Conservation (phyloP, 257 asterid genomes). For the Parsonsia alboflavescens region DNA sequence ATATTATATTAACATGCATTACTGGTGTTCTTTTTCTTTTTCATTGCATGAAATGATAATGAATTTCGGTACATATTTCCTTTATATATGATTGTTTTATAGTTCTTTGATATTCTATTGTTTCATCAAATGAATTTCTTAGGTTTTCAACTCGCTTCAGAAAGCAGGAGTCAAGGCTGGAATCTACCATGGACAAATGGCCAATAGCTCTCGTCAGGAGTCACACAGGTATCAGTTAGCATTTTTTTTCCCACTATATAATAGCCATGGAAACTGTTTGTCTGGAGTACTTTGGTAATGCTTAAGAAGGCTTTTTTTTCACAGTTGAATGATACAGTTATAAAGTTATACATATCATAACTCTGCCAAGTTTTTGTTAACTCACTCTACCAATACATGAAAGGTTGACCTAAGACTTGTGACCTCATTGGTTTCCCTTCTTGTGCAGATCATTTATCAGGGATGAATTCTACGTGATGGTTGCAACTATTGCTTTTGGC, state of each 20-base stretch:
- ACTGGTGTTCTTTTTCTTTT: background rate
- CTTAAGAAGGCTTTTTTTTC: conserved; percentile 1
- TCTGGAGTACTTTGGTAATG: background rate
- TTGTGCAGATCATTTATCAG: conserved; percentile 78
- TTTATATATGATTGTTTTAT: background rate
- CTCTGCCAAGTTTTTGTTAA: background rate
- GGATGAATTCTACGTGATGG: conserved; percentile 91
- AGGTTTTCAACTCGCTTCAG: conserved; percentile 57
- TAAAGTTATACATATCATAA: background rate
- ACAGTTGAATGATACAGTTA: background rate
- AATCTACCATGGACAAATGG: conserved; percentile 86
- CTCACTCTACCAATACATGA: background rate
- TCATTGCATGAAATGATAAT: background rate
- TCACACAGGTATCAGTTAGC: conserved; percentile 60
- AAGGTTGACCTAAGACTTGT: background rate
- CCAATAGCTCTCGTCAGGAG: conserved; percentile 74
- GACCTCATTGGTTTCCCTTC: conserved; percentile 18
- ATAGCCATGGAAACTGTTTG: conserved; percentile 4
- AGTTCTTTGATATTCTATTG: background rate
- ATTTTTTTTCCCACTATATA: conserved; percentile 7
- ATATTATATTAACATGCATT: background rate
- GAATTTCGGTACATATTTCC: background rate
- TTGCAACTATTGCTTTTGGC: conserved; percentile 95
- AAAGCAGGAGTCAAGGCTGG: conserved; percentile 67
- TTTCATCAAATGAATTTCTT: conserved; percentile 23